Conservation (phyloP, 441 rosid genomes). For the Syzygium syzygioides region DNA sequence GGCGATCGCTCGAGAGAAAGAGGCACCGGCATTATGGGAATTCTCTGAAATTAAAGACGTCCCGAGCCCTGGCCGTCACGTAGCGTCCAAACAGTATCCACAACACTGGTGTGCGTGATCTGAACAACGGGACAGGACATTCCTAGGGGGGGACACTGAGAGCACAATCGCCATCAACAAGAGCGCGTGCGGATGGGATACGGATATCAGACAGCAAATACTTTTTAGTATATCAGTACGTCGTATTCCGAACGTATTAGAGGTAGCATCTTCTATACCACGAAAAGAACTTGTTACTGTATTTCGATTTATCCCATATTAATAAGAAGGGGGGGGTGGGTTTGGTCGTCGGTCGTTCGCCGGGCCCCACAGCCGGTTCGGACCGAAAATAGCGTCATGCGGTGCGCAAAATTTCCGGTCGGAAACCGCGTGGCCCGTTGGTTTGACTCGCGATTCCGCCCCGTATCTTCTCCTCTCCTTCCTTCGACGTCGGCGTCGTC, state of each 20-base stretch:
- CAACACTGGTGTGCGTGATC: too few species aligned
- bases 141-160: too few species aligned
- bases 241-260: background rate
- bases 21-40: background rate
- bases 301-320: background rate
- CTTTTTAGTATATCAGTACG: background rate
- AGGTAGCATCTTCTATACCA: too few species aligned
- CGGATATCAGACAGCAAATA: background rate
- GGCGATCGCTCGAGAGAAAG: background rate
- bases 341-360: background rate
- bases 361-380: background rate
- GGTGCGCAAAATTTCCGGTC: background rate
- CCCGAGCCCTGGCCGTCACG: too few species aligned
- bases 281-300: background rate
- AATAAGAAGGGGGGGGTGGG: too few species aligned
- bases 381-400: background rate
- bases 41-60: background rate
- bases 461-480: background rate
- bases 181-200: background rate
- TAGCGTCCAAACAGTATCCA: too few species aligned
- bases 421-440: background rate
- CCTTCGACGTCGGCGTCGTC: background rate
- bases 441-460: background rate
- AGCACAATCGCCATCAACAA: too few species aligned
- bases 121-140: too few species aligned